Evolutionary conservation across 1,139 yeast genomes (phyloP).

Genomic region (Scheffersomyces parashehatae): DNA sequence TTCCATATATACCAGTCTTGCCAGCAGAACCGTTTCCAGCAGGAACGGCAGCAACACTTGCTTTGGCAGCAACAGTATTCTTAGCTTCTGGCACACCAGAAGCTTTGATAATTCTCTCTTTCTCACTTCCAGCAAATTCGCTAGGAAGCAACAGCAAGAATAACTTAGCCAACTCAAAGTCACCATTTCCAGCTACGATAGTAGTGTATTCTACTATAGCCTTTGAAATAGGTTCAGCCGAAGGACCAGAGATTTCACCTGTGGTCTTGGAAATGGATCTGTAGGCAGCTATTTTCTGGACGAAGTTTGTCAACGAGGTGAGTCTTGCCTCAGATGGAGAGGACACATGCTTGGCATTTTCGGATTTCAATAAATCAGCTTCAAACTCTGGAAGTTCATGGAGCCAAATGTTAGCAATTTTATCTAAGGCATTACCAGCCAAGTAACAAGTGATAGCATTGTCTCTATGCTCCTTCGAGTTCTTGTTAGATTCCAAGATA

Average conservation of each 20-base stretch:
- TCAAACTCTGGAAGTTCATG: constrained; percentile 69
- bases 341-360: constrained; percentile 35
- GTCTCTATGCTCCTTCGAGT: constrained; percentile 48
- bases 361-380: constrained; percentile 44
- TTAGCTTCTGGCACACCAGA: constrained; percentile 11
- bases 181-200: constrained; percentile 79
- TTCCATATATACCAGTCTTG: constrained; percentile 9
- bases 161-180: constrained; percentile 75
- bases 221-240: constrained; percentile 54
- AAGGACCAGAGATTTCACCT: constrained; percentile 45
- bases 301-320: constrained; percentile 76
- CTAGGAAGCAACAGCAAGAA: constrained; percentile 70
- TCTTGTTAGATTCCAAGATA: constrained; percentile 21
- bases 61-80: not conserved
- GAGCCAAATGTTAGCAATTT: constrained; percentile 81
- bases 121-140: constrained; percentile 59
- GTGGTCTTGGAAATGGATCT: constrained; percentile 51
- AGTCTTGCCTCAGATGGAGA: constrained; percentile 87
- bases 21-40: constrained; percentile 5
- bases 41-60: not conserved
- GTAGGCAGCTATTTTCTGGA: constrained; percentile 80
- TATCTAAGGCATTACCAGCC: constrained; percentile 80
- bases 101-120: constrained; percentile 77
- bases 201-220: constrained; percentile 77
- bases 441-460: constrained; percentile 78